Percentiles rank a stretch among this genome's conserved stretches.
Conservation (phyloP, 139 green algal species). For the Coelastrella sp. region DNA sequence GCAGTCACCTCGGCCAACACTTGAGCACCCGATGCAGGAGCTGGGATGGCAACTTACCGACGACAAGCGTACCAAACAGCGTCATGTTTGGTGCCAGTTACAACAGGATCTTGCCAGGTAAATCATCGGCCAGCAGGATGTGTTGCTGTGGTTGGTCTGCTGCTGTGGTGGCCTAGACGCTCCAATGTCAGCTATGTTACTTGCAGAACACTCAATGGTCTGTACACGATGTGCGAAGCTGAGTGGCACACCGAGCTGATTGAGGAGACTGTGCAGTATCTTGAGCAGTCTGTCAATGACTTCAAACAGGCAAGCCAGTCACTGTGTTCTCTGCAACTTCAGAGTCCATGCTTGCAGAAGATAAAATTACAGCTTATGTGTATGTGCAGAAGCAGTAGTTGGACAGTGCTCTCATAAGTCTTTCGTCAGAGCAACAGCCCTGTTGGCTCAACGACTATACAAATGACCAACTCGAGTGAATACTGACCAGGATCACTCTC, state of each 20-base stretch:
- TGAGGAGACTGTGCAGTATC: neutral
- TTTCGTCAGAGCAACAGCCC: no score
- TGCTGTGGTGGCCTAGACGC: no score
- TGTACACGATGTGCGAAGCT: slow-evolving; percentile 28
- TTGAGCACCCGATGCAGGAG: neutral
- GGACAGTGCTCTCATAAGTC: no score
- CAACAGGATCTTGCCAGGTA: slow-evolving; percentile 1
- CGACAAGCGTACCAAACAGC: neutral
- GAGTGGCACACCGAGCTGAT: neutral
- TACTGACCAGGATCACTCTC: no score
- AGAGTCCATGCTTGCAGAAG: neutral
- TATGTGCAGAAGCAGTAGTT: no score
- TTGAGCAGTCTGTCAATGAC: slow-evolving; percentile 24
- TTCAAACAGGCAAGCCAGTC: slow-evolving; percentile 26
- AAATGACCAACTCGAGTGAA: no score
- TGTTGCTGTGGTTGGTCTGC: no score
- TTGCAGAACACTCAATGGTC: slow-evolving; percentile 28
- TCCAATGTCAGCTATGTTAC: neutral
- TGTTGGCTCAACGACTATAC: no score
- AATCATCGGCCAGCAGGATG: neutral
- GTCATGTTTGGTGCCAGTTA: neutral
- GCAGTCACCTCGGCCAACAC: neutral
- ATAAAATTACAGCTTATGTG: no score
- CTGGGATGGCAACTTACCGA: slow-evolving; percentile 1
- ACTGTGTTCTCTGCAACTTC: neutral